These are phyloP conservation scores for Aspergillus saccharolyticus DNA, from an alignment of 495 filamentous ascomycete genomes.

Conservation along the genomic window DNA sequence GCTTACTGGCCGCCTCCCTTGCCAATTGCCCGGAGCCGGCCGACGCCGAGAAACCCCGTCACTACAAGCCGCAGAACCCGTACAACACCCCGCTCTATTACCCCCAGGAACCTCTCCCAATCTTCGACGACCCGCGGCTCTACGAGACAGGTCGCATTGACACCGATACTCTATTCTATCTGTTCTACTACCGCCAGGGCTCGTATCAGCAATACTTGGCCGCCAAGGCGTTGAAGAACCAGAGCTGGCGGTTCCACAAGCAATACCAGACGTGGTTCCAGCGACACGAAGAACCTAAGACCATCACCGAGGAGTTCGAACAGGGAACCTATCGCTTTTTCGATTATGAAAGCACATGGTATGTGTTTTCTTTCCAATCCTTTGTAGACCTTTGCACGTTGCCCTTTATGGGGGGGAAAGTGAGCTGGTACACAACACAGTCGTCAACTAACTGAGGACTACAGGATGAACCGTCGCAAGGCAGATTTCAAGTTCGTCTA, in stretches of 20 bases:
- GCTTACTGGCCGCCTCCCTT: slow-evolving; percentile 68
- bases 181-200: slow-evolving; percentile 97
- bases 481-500: slow-evolving; percentile 98
- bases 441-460: background rate
- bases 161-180: slow-evolving; percentile 95
- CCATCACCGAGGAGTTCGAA: slow-evolving; percentile 96
- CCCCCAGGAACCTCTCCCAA: slow-evolving; percentile 82
- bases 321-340: slow-evolving; percentile 99
- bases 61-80: slow-evolving; percentile 75
- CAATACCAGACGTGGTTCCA: slow-evolving; percentile 99
- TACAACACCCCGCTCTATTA: slow-evolving; percentile 80
- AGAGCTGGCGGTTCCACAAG: slow-evolving; percentile 99
- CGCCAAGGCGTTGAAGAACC: slow-evolving; percentile 88
- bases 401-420: slow-evolving; percentile 6
- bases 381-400: too few species aligned
- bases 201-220: slow-evolving; percentile 96
- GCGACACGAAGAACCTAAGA: slow-evolving; percentile 95
- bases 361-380: slow-evolving; percentile 32
- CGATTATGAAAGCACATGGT: slow-evolving; percentile 99
- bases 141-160: slow-evolving; percentile 76
- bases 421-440: background rate
- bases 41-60: slow-evolving; percentile 76
- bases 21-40: slow-evolving; percentile 63
- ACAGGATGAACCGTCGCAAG: slow-evolving; percentile 98
- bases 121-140: slow-evolving; percentile 84